Percentiles rank a stretch among this genome's conserved stretches.
phyloP scores from a whole-genome alignment of 768 basidiomycete genomes.

The Holtermanniella nyarrowii region DNA sequence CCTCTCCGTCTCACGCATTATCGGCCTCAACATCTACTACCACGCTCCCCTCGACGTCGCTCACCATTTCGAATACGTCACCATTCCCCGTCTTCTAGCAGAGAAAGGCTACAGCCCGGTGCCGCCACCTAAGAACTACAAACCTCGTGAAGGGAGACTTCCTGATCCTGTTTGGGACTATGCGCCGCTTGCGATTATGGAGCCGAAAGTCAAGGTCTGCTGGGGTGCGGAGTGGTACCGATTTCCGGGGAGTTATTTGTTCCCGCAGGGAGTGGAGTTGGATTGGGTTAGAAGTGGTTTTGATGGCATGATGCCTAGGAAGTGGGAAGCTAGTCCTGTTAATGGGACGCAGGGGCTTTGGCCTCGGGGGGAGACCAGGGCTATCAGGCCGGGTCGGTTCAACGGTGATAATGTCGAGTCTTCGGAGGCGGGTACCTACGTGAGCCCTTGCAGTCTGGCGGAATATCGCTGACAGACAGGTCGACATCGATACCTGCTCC shows the following conservation, averaged over 20 bases:
- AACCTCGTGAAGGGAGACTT: constrained; percentile 42
- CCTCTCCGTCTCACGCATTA: constrained; percentile 66
- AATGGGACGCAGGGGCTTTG: constrained; percentile 43
- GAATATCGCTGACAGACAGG: constrained; percentile 41
- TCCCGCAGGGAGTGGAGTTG: constrained; percentile 72
- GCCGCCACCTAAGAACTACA: constrained; percentile 27
- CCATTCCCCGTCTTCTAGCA: constrained; percentile 69
- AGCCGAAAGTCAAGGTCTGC: constrained; percentile 57
- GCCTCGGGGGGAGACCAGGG: constrained; percentile 55
- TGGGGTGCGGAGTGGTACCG: constrained; percentile 93
- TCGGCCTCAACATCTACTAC: constrained; percentile 80
- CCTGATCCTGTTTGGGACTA: constrained; percentile 52
- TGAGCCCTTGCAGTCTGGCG: constrained; percentile 40
- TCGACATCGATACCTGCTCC: constrained; percentile 62
- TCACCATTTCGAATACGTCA: constrained; percentile 59
- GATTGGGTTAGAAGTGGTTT: constrained; percentile 88
- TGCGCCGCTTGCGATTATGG: constrained; percentile 56
- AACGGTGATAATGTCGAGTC: constrained; percentile 79
- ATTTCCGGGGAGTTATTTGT: constrained; percentile 79
- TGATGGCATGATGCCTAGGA: constrained; percentile 73
- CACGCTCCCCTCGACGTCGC: constrained; percentile 71
- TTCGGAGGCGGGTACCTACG: constrained; percentile 59
- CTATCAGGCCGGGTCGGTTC: constrained; percentile 51
- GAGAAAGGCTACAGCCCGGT: constrained; percentile 34
- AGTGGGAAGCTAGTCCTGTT: constrained; percentile 50